A percentile compares a stretch with the other conserved stretches of the same genome.
phyloP scores from a whole-genome alignment of 2,329 filamentous ascomycete genomes.

The Aspergillus candidus region DNA sequence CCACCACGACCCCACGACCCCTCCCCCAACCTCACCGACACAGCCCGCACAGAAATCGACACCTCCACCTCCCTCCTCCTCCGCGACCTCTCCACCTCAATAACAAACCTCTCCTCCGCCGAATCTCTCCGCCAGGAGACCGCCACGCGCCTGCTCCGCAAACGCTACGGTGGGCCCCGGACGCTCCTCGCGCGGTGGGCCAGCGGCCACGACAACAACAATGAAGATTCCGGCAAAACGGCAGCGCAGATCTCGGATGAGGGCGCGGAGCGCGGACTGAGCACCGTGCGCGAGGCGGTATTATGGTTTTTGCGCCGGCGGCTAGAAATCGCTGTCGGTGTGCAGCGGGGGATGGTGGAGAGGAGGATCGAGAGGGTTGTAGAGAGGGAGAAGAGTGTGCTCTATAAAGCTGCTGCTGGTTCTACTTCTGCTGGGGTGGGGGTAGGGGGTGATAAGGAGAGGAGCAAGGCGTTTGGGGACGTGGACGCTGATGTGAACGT shows the following conservation, averaged over 20 bases:
- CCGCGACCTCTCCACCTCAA: slow-evolving; percentile 75
- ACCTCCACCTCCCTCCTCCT: slow-evolving; percentile 79
- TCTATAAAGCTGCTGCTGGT: slow-evolving; percentile 56
- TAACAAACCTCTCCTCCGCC: slow-evolving; percentile 71
- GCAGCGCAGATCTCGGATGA: slow-evolving; percentile 68
- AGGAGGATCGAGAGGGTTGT: slow-evolving; percentile 74
- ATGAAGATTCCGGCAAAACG: slow-evolving; percentile 47
- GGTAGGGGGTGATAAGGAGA: slow-evolving; percentile 4
- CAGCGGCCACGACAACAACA: slow-evolving; percentile 31
- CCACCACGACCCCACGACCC: slow-evolving; percentile 36
- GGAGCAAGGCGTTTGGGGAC: slow-evolving; percentile 7
- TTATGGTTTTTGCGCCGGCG: slow-evolving; percentile 73
- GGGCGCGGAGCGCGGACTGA: slow-evolving; percentile 59
- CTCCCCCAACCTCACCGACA: slow-evolving; percentile 62
- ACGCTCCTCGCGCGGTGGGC: slow-evolving; percentile 51
- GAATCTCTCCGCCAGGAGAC: slow-evolving; percentile 77
- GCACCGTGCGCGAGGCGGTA: slow-evolving; percentile 71
- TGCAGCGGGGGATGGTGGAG: slow-evolving; percentile 91
- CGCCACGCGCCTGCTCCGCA: slow-evolving; percentile 55
- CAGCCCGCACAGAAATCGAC: slow-evolving; percentile 80
- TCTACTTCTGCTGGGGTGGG: slow-evolving; percentile 13
- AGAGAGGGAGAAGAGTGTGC: slow-evolving; percentile 80
- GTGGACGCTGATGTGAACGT: slow-evolving; percentile 14
- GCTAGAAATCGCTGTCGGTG: slow-evolving; percentile 67
- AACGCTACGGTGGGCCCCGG: slow-evolving; percentile 50